Evolutionary conservation across 345 rosid species (phyloP).

Genomic region (Conringia planisiliqua): DNA sequence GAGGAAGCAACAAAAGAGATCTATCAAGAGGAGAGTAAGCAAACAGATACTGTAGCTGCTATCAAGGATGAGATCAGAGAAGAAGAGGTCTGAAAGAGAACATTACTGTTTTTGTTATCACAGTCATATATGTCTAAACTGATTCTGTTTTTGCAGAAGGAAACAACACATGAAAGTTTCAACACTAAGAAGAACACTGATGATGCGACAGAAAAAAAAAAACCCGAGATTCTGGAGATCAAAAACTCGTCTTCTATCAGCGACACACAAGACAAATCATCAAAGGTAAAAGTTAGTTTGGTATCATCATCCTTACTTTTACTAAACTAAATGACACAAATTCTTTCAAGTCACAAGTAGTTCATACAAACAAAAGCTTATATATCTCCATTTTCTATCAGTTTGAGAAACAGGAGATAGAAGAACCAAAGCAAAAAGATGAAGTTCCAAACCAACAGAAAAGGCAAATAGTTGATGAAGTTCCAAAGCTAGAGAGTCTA

Average conservation of each 20-base stretch:
- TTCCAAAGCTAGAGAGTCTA: neutral
- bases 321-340: neutral
- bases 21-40: slow-evolving; percentile 32
- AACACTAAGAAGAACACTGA: slow-evolving; percentile 10
- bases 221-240: neutral
- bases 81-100: slow-evolving; percentile 37
- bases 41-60: neutral
- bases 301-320: neutral
- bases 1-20: slow-evolving; percentile 31
- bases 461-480: slow-evolving; percentile 35
- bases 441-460: slow-evolving; percentile 19
- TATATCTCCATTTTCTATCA: neutral
- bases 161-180: slow-evolving; percentile 17
- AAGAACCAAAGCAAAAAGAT: neutral
- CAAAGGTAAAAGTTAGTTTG: slow-evolving; percentile 41
- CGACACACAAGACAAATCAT: slow-evolving; percentile 27
- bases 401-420: too few relatives aligned
- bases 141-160: slow-evolving; percentile 21
- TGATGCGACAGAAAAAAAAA: neutral
- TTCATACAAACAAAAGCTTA: neutral
- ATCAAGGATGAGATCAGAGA: slow-evolving; percentile 12
- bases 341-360: slow-evolving; percentile 14
- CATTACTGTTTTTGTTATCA: neutral
- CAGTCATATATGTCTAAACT: neutral
- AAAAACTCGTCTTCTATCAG: slow-evolving; percentile 21